Evolutionary conservation across 305 asterid species (phyloP), one percentile per base, ranked within the genome.

Genomic region (Withania somnifera): DNA sequence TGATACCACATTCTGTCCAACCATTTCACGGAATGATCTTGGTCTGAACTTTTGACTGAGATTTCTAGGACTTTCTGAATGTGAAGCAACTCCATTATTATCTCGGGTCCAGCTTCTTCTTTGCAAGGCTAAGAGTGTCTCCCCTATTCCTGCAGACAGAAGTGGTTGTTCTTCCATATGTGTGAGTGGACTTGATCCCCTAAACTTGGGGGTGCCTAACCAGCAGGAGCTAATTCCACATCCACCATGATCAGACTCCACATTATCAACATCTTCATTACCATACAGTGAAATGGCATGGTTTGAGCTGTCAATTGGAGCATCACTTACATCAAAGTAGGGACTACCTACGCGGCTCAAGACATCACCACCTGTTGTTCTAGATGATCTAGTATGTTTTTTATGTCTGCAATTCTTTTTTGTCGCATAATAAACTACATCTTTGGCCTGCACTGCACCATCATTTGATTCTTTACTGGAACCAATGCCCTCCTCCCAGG

Each of bases 181-280:
- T 40, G 75, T 84, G 58, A 77, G 84, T 81, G 84, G 78, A 60
- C 85, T 81, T 8, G 91, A 83, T 34, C 87, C 97, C 80, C 88
- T 86, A 63, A 57, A 85, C 80, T 88, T 90, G 24, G 87, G 86
- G 30, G 88, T 84, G 80, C 91, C 90, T 30, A 93, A 87, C 98
- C 96, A 95, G 86, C 93, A 94, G 54, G 91, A 91, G 82, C 91
- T 84, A 78, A 92, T 82, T 60, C 97, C 97, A 82, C 98, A 94
- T 47, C 97, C 95, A 84, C 86, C 90, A 78, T 83, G 88, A 84
- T 89, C 87, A 54, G 86, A 87, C 14, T 92, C 95, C 86, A 86
- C 83, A 83, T 85, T 69, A 79, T 92, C 90, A 60, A 58, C 83
- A 82, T 91, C 93, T 57, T 83, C 90, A 83, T 88, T 83, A 85